Base-by-base conservation (phyloP, 2,329 filamentous ascomycete genomes). In the Nemania sp. region DNA sequence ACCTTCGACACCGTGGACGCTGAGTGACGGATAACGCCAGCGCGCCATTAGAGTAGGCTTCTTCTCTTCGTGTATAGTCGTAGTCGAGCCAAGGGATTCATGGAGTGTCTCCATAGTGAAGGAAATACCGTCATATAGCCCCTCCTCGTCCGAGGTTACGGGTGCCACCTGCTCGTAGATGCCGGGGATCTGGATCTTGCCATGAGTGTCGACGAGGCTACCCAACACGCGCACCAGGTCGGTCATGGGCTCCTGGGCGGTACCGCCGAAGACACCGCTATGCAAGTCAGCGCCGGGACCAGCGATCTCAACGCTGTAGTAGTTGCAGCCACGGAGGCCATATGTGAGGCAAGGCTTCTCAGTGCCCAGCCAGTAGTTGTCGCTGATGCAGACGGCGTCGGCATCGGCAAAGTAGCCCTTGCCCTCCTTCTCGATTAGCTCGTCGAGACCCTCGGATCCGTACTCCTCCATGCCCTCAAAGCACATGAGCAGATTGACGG, bases 381-480 rank as follows among this genome's bases (percentile, higher is more conserved):
- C 96, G 55, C 93, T 97, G 79, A 99, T 99, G 84, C 96, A 99
- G 68, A 98, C 93, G 5, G 94, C 96, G 74, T 99, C 96, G 41
- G 94, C 90, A 76, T 98, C 95, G 77, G 93, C 93, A 85, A 99
- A 99, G 86, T 91, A 98, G 76, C 93, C 92, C 84, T 97, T 93
- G 73, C 92, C 94, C 83, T 99, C 96, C 54, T 88, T 90, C 73
- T 92, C 87, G 82, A 99, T 98, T 73, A 98, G 92, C 75, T 97
- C 95, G 77, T 99, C 96, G 63, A 99, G 87, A 43, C 96, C 96
- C 80, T 98, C 95, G 0, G 94, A 98, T 58, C 96, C 96, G 80
- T 97, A 97, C 84, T 99, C 96, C 84, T 99, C 96, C 96, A 99
- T 99, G 56, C 96, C 96, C 86, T 99, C 96, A 76, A 99, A 98